Conservation (phyloP, 208 protist species). For the Crithidia brevicula region DNA sequence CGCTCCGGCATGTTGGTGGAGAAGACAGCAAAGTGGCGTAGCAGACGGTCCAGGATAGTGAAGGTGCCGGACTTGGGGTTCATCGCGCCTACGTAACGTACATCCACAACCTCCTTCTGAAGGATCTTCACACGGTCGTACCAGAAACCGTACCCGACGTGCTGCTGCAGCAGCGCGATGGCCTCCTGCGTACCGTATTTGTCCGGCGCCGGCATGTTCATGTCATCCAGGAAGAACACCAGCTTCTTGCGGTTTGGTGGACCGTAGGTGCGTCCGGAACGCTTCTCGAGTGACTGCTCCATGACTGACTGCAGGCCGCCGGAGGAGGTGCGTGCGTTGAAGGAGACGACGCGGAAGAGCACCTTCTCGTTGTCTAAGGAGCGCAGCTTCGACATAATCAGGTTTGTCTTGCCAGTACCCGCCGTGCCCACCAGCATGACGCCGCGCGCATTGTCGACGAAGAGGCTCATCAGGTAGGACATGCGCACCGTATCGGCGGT, state of each 20-base stretch:
- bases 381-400: conserved; percentile 96
- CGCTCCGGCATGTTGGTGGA: conserved; percentile 95
- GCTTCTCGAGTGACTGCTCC: conserved; percentile 97
- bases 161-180: conserved; percentile 97
- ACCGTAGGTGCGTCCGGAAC: conserved; percentile 95
- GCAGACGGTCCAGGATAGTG: conserved; percentile 95
- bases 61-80: conserved; percentile 99
- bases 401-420: conserved; percentile 97
- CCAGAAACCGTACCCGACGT: conserved; percentile 98
- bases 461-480: conserved; percentile 94
- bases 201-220: conserved; percentile 99
- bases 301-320: conserved; percentile 95
- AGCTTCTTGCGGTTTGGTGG: conserved; percentile 97
- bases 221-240: conserved; percentile 98
- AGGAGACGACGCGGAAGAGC: conserved; percentile 94
- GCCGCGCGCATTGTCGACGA: conserved; percentile 94
- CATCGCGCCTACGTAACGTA: conserved; percentile 97
- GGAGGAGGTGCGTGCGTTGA: conserved; percentile 96
- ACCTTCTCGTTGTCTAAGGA: conserved; percentile 93
- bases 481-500: conserved; percentile 96
- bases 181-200: conserved; percentile 98
- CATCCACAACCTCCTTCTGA: conserved; percentile 95
- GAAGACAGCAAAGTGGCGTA: conserved; percentile 97
- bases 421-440: conserved; percentile 97
- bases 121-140: conserved; percentile 97